phyloP scores from a whole-genome alignment of 2,329 filamentous ascomycete genomes.

The Epichloe baconii region DNA sequence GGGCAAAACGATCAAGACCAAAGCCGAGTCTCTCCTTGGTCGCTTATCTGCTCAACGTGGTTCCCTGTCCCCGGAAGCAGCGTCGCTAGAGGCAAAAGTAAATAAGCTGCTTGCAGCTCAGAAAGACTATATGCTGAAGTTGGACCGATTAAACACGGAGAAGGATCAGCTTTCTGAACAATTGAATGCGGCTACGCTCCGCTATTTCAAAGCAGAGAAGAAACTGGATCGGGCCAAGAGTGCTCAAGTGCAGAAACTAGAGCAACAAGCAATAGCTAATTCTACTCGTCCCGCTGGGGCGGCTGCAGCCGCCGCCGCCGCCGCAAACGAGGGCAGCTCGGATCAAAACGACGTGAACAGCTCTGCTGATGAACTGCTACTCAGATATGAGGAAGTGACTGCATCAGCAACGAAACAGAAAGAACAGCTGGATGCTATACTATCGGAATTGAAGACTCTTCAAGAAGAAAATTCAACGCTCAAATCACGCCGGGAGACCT shows the following conservation, averaged over 20 bases:
- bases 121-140: conserved; percentile 64
- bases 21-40: conserved; percentile 56
- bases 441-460: conserved; percentile 61
- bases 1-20: conserved; percentile 61
- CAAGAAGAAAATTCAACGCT: conserved; percentile 69
- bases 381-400: conserved; percentile 63
- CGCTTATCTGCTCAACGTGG: conserved; percentile 38
- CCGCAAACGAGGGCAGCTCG: conserved; percentile 31
- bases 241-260: conserved; percentile 77
- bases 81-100: conserved; percentile 62
- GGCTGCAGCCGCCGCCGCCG: conserved; percentile 4
- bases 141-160: conserved; percentile 63
- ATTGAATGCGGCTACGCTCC: conserved; percentile 73
- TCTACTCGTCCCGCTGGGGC: conserved; percentile 34
- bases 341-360: conserved; percentile 40
- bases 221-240: conserved; percentile 85
- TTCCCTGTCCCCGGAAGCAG: conserved; percentile 51
- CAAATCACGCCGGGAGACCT: conserved; percentile 51
- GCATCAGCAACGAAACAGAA: conserved; percentile 73
- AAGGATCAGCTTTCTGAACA: conserved; percentile 78
- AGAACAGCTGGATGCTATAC: conserved; percentile 69
- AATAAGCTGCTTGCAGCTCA: conserved; percentile 65
- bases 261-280: conserved; percentile 72
- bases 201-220: conserved; percentile 93
- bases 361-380: conserved; percentile 53